Evolutionary conservation across 1,284 basidiomycete species (phyloP), one percentile per base, ranked within the genome.

Genomic region (Thecaphora thlaspeos): DNA sequence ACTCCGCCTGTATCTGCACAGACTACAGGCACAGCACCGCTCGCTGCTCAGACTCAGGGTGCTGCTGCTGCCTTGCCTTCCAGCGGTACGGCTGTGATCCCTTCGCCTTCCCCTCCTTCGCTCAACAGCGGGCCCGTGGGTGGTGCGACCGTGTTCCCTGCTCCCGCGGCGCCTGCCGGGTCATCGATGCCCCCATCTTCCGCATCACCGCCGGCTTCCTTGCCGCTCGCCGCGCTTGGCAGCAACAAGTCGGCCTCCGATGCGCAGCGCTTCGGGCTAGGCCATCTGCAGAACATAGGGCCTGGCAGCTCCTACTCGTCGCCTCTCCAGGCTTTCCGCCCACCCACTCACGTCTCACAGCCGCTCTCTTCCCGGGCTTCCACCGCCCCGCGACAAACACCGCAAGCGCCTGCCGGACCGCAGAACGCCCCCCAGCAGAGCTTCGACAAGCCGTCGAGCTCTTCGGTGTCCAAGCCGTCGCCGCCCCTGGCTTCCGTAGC

Each of bases 281-380:
- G 37, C 18, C 50, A 43, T 23, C 30, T 56, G 2, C 49, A 47
- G 11, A 42, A 32, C 38, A 32, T 56, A 1, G 54, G 36, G 1
- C 38, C 56, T 4, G 56, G 38, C 21, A 12, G 46, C 3, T 48
- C 55, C 11, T 58, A 48, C 41, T 55, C 43, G 21, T 51, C 57
- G 4, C 24, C 53, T 43, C 46, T 48, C 2, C 58, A 58, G 15
- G 30, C 55, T 21, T 61, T 61, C 12, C 48, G 51, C 23, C 51
- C 55, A 19, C 43, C 55, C 2, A 41, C 52, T 26, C 41, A 50
- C 36, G 32, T 56, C 10, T 47, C 62, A 10, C 55, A 61, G 28
- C 52, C 58, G 22, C 54, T 66, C 44, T 4, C 40, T 26, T 19
- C 14, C 5, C 40, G 21, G 5, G 10, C 19, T 9, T n/a, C 21